Base-by-base conservation (phyloP, 2,329 filamentous ascomycete species). In the Clarireedia paspali region DNA sequence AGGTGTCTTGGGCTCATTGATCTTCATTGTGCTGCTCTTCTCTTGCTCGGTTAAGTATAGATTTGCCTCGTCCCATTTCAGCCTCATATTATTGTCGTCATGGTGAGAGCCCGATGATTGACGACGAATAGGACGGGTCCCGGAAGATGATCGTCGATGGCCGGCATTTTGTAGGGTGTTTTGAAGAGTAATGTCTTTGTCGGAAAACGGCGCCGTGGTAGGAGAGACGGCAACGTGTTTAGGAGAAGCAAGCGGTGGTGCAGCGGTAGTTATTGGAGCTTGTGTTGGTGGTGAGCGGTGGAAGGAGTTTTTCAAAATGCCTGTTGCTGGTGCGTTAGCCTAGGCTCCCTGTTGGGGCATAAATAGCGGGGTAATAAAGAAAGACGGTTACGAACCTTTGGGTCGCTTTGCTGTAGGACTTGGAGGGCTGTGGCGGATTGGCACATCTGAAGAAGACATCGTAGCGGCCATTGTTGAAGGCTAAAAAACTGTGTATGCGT, bases 61-160 rank as follows among this genome's bases (percentile, higher is more conserved):
- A 70, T 99, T 99, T 47, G 89, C 94, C 76, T 99, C 94, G 72
- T 99, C 94, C 94, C 94, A 99, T 75, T 96, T 96, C 64, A 99
- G 85, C 60, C 88, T 87, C 57, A 81, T 85, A 56, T 77, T 78
- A 49, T 83, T 79, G 50, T 83, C 80, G 36, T 76, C 74, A 58
- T 36, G 42, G 0, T 59, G 45, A 2, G 60, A 60, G 4, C 64
- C 59, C 10, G 60, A 74, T 70, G 59, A 77, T 72, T 55, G 75
- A 75, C 49, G 73, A 70, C 58, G 75, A 72, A 59, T 73, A 73
- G 57, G 80, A 5, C 83, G 82, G 2, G 84, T 79, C 2, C 88
- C 91, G 2, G 89, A 92, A 0, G 89, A 94, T 20, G 88, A 92
- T 59, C 89, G 86, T 51, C 89, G 88, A 63, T 87, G 88, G 36